Evolutionary conservation across 371 early-diverging fungal species (phyloP).

Genomic region (Mucor velutinosus): DNA sequence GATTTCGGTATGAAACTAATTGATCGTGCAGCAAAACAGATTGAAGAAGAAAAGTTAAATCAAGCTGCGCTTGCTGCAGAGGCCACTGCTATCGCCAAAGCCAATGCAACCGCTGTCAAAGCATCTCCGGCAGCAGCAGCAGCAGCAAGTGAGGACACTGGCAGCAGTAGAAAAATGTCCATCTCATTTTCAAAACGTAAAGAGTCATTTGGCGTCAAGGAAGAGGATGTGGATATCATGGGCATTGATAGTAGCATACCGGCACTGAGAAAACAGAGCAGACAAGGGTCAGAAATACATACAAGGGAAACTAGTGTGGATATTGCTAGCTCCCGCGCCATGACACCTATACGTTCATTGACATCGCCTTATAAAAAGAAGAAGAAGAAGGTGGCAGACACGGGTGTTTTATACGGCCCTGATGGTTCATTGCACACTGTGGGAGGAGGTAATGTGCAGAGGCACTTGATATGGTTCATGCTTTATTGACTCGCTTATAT

Average conservation of each 20-base stretch:
- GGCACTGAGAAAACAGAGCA: conserved; percentile 27
- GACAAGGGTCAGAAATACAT: conserved; percentile 29
- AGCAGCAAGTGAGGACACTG: background rate
- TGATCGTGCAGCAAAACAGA: conserved; percentile 58
- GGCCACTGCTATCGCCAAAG: background rate
- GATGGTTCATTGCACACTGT: conserved; percentile 50
- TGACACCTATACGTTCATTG: conserved; percentile 25
- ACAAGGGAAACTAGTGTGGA: conserved; percentile 34
- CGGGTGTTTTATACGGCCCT: conserved; percentile 45
- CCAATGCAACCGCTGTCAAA: conserved; percentile 17
- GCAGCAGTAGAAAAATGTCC: conserved; percentile 21
- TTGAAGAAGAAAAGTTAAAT: conserved; percentile 41
- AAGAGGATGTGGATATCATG: conserved; percentile 57
- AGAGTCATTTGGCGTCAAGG: conserved; percentile 34
- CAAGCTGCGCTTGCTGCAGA: conserved; percentile 22
- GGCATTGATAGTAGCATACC: conserved; percentile 41
- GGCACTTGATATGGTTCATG: background rate
- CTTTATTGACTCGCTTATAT: background rate
- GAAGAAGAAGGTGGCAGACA: conserved; percentile 48
- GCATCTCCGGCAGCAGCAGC: background rate
- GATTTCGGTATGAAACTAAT: conserved; percentile 60
- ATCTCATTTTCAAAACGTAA: conserved; percentile 17
- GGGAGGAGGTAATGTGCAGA: conserved; percentile 33
- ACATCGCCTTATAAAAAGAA: conserved; percentile 38
- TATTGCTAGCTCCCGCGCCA: conserved; percentile 29